phyloP scores from a whole-genome alignment of 345 rosid genomes.

The Gossypium arboreum region DNA sequence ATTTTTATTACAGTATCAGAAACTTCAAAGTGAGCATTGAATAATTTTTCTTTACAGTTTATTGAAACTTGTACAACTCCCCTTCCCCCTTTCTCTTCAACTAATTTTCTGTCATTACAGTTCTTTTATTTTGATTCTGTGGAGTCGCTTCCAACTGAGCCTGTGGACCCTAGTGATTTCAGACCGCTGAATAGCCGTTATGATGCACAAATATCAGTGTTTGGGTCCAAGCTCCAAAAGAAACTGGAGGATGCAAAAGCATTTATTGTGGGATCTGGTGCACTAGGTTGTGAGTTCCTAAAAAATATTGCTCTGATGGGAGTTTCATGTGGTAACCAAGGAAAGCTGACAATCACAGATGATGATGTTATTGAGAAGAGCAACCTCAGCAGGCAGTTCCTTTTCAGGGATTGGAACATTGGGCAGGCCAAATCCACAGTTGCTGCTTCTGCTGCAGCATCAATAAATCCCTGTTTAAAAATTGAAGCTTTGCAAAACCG shows the following conservation, averaged over 20 bases:
- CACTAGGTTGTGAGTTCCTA: constrained; percentile 94
- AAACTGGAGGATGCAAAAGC: constrained; percentile 83
- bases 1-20: neutral
- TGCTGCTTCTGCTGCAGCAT: constrained; percentile 87
- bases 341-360: constrained; percentile 90
- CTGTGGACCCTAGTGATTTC: constrained; percentile 62
- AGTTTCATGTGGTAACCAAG: constrained; percentile 75
- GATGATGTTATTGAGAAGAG: constrained; percentile 99
- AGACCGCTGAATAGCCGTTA: constrained; percentile 77
- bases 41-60: constrained; percentile 6
- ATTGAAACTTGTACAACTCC: constrained; percentile 7
- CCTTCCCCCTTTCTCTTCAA: neutral
- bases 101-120: constrained; percentile 39
- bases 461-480: constrained; percentile 66
- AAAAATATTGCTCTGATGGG: constrained; percentile 97
- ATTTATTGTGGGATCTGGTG: constrained; percentile 94
- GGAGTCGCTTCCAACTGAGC: constrained; percentile 84
- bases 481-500: constrained; percentile 95
- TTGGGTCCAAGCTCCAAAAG: constrained; percentile 90
- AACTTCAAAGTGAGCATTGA: neutral
- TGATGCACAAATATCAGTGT: constrained; percentile 98
- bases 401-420: constrained; percentile 98
- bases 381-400: constrained; percentile 97
- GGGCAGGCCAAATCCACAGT: constrained; percentile 99
- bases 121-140: constrained; percentile 94